Percentiles rank a stretch among this genome's conserved stretches.
These are phyloP conservation scores for Neocallimastix lanati DNA, from an alignment of 192 early-diverging fungal genomes.

Conservation along the genomic window DNA sequence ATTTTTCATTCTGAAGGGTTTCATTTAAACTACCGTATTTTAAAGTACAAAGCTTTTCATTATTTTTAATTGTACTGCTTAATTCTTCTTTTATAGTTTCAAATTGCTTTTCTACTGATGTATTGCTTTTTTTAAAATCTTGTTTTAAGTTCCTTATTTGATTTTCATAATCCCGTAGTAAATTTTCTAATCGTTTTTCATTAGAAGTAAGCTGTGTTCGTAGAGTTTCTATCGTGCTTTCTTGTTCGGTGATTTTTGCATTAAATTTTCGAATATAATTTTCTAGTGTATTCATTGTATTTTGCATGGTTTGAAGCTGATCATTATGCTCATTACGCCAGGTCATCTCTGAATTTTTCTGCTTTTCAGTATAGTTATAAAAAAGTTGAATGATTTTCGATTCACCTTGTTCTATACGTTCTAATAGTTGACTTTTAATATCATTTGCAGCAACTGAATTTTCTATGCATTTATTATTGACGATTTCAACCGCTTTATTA, in stretches of 20 bases:
- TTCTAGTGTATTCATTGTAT: neutral
- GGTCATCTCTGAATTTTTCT: neutral
- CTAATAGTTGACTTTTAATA: neutral
- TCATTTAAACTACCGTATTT: neutral
- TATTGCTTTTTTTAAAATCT: neutral
- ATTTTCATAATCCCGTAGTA: neutral
- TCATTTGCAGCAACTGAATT: neutral
- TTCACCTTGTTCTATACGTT: neutral
- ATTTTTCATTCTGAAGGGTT: neutral
- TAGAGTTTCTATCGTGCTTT: neutral
- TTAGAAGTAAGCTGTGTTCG: neutral
- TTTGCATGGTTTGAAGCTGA: neutral
- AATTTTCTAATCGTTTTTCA: neutral
- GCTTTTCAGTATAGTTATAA: neutral
- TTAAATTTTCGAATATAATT: neutral
- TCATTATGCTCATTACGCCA: neutral
- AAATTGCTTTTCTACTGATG: neutral
- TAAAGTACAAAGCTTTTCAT: neutral
- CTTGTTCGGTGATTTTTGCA: neutral
- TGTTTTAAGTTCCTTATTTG: neutral
- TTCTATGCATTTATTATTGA: neutral
- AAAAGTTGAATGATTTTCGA: neutral
- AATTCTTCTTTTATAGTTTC: neutral
- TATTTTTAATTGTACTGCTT: neutral
- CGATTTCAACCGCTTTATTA: neutral